These are phyloP conservation scores for Jamesozyma gamospora DNA, from an alignment of 805 yeast species.

Conservation along the genomic window DNA sequence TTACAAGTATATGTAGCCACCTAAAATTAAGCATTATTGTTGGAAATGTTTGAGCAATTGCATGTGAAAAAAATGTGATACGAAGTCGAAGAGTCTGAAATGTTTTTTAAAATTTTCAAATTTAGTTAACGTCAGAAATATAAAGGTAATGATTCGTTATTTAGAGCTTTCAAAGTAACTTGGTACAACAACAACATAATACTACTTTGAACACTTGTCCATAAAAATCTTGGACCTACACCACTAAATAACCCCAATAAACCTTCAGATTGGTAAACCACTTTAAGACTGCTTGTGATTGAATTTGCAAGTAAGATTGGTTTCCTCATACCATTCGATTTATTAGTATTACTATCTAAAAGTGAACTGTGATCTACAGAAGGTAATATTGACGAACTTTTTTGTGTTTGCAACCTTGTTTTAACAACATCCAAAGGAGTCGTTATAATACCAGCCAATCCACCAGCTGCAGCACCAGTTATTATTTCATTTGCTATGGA, in stretches of 20 bases:
- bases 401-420: slow-evolving; percentile 87
- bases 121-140: too few species aligned
- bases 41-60: too few species aligned
- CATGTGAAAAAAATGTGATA: too few species aligned
- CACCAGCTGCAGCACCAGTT: slow-evolving; percentile 96
- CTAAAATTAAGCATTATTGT: too few species aligned
- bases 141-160: slow-evolving; percentile 8
- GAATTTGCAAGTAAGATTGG: slow-evolving; percentile 31
- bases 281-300: slow-evolving; percentile 40
- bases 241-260: slow-evolving; percentile 76
- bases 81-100: too few species aligned
- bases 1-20: neutral
- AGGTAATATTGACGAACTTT: slow-evolving; percentile 6
- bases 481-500: slow-evolving; percentile 53
- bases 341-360: slow-evolving; percentile 1
- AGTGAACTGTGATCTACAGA: neutral
- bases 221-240: slow-evolving; percentile 89
- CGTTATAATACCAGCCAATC: slow-evolving; percentile 77
- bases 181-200: slow-evolving; percentile 89
- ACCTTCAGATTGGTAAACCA: slow-evolving; percentile 67
- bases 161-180: slow-evolving; percentile 45
- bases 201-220: slow-evolving; percentile 95
- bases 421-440: slow-evolving; percentile 90
- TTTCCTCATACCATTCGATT: neutral
- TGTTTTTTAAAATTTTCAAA: too few species aligned